phyloP scores from a whole-genome alignment of 108 stramenopile species.

The Fragilariopsis cylindrus region DNA sequence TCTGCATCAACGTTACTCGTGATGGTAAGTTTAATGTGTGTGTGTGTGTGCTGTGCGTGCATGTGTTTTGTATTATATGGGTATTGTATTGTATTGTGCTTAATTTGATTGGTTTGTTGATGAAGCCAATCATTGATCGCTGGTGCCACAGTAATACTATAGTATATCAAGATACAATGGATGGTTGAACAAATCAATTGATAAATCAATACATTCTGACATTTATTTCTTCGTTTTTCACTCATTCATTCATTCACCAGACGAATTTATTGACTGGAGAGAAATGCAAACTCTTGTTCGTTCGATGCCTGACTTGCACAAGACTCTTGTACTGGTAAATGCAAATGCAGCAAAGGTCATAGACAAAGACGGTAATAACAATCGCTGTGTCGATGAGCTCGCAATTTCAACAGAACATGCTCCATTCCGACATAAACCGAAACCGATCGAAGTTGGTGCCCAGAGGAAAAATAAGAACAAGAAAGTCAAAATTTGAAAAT shows the following conservation, averaged over 20 bases:
- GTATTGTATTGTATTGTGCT: not conserved
- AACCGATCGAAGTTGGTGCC: constrained; percentile 49
- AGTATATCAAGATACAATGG: not conserved
- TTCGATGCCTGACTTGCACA: constrained; percentile 84
- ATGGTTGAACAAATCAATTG: not conserved
- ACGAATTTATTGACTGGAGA: constrained; percentile 73
- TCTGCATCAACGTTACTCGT: constrained; percentile 78
- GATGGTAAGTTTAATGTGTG: constrained; percentile 35
- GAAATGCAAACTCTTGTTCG: constrained; percentile 74
- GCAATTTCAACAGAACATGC: constrained; percentile 88
- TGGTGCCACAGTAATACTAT: too few relatives aligned
- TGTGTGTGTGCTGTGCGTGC: too few relatives aligned
- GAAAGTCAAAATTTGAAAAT: not conserved
- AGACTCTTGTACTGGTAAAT: constrained; percentile 75
- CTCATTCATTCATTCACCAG: constrained; percentile 23
- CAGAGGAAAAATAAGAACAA: constrained; percentile 49
- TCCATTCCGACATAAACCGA: constrained; percentile 79
- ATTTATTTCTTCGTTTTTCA: constrained; percentile 1
- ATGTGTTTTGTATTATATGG: too few relatives aligned
- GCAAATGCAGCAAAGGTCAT: constrained; percentile 26
- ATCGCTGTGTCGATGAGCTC: constrained; percentile 64
- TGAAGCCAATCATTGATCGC: not conserved
- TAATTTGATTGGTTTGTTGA: not conserved
- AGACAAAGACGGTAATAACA: constrained; percentile 16
- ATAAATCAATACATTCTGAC: not conserved